Base-by-base conservation (phyloP, 108 stramenopile genomes). In the Schizochytrium sp. region DNA sequence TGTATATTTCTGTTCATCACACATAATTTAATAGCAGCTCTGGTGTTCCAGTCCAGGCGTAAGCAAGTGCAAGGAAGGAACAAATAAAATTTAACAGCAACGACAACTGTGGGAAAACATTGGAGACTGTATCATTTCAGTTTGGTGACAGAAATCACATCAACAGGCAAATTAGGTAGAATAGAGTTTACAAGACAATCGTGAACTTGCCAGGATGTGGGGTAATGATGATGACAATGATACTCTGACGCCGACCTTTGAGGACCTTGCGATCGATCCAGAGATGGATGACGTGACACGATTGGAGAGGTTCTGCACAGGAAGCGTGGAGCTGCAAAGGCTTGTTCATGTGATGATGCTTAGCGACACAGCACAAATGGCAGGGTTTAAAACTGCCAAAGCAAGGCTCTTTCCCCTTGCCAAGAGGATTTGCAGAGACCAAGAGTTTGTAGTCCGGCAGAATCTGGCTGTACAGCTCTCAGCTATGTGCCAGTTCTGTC, bases 321-420 rank as follows among this genome's bases (percentile, higher is more conserved):
- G 95, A 61, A 93, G 92, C 89, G 98, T 99, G 90, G 98, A 97
- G 1, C 91, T 99, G 59, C 99, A 99, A 87, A 94, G 99, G 42
- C 93, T 99, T 19, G 98, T 98, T 41, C 98, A 99, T 91, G 97
- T 98, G 38, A 97, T 97, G 93, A 98, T 98, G 97, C 90, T 98
- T 60, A 97, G 95, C 40, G 97, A 98, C 88, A 96, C 96, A 17
- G 96, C 97, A 12, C 91, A 95, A 42, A 87, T 93, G n/a, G 92
- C 95, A 1, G 97, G 97, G 89, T 69, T 89, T 44, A 56, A 89
- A 61, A n/a, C 28, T n/a, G 38, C 87, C 0, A 3, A 5, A 8
- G 87, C 19, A 12, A 7, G 53, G 12, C 87, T 89, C 28, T 56
- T 89, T 56, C 89, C 89, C 4, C 88, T 89, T 3, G 10, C 72